Evolutionary conservation across 2,329 filamentous ascomycete genomes (phyloP), one percentile per base, ranked within the genome.

Genomic region (Trichoderma gracile): DNA sequence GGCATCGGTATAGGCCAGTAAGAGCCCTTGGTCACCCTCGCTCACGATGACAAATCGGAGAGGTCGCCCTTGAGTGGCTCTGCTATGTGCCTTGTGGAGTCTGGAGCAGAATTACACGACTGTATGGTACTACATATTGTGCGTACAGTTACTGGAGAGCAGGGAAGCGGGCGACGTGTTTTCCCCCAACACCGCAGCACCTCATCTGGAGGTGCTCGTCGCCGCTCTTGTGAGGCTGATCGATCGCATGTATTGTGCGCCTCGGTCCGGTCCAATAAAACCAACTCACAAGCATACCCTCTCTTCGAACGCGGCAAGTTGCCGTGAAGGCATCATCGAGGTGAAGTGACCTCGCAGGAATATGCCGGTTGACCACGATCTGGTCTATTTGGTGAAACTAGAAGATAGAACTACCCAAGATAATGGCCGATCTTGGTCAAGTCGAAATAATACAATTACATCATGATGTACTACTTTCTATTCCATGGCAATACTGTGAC

Each of bases 111-210:
- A 38, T 14, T 38, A 38, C 33, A 38, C 12, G 10, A 4, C 12
- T 38, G 33, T 38, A 14, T 14, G 33, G 10, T 27, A 27, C 25
- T 27, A 27, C 5, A 27, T 38, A 30, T 56, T 45, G 47, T 9
- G 47, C 49, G 56, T 25, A 47, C 46, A 52, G 23, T 30, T 61
- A 21, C 49, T 8, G 15, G 49, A 27, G 25, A 1, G 33, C 58
- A 53, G 40, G 49, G 49, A 54, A 50, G 21, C 40, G 38, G 42
- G 52, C 53, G 43, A 42, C 9, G 40, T 60, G 42, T 61, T 40
- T 15, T 58, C 15, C 46, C 50, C 19, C 42, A 33, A 50, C 33
- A 61, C 49, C 50, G 19, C 42, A 50, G 49, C 33, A 65, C 56
- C 50, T 65, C 56, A 61, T 45, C 49, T 1, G 42, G 42, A 40